Base-by-base conservation (phyloP, 345 rosid species). In the Nephelium lappaceum region DNA sequence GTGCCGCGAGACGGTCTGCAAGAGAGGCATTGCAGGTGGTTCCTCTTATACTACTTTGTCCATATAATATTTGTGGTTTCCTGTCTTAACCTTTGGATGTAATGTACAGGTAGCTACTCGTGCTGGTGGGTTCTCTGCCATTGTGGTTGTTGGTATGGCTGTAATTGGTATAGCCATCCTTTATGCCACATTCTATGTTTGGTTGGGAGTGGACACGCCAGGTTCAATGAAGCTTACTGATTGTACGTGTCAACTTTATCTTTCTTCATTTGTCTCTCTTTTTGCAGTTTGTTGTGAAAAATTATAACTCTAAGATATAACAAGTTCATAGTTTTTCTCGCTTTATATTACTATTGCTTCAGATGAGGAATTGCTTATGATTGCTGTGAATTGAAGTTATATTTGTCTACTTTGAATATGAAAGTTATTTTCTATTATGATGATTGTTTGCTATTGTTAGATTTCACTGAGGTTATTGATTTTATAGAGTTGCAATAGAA, bases 91-190 rank as follows among this genome's bases (percentile, higher is more conserved):
- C 78, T 47, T 76, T 66, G 73, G 74, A 69, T 73, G 62, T 80
- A 19, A 72, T 81, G 60, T 85, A 82, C 92, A 94, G 97, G 47
- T 97, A 78, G 95, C 98, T 61, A 97, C 92, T 67, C 99, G 98
- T 83, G 98, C 98, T 80, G 99, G 99, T 76, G 99, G 99, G 80
- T 92, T 93, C 79, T 96, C 99, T 84, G 98, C 99, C 70, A 43
- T 96, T 73, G 98, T 96, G 87, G 99, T 96, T 60, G 99, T 96
- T 80, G 99, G 98, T 81, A 92, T 96, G 99, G 98, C 98, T 86
- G 99, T 96, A 72, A 84, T 92, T 83, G 98, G 99, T 74, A 87
- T 94, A 80, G 95, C 99, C 79, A 90, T 96, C 84, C 98, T 96
- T 69, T 96, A 96, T 81, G 85, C 99, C 57, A 85, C 90, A 74